Base-by-base conservation (phyloP, 2,329 filamentous ascomycete genomes). In the Cladosporium sp. region DNA sequence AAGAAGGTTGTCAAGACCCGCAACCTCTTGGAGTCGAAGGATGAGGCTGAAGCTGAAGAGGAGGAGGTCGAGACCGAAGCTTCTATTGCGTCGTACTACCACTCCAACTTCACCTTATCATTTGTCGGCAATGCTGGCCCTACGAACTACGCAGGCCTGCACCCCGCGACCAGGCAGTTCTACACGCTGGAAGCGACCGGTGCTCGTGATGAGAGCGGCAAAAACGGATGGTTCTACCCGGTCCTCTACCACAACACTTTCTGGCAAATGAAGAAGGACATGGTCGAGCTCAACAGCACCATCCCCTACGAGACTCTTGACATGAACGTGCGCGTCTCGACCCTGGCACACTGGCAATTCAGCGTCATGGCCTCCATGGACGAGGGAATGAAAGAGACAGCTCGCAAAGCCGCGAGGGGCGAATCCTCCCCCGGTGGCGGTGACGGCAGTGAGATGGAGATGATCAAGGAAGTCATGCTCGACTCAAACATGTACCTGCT, bases 401-500 rank as follows among this genome's bases (percentile, higher is more conserved):
- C 88, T 37, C 82, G 83, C 40, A 85, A 89, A 66, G 87, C 88
- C 44, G 89, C 90, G 1, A 82, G 80, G 51, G 90, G 89, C 40
- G 78, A 83, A 30, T 74, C 83, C 2, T 76, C 86, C 5, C 82
- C 89, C 0, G 86, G 86, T 30, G 88, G 86, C 50, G 88, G 91
- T 51, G 93, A 97, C 65, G 93, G 93, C 37, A 88, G 81, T 51
- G 93, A 99, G 70, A 88, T 97, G 63, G 93, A 99, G 68, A 89
- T 96, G 80, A 84, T 99, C 75, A 99, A 99, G 76, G 88, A 95
- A 64, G 87, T 97, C 42, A 79, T 99, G 34, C 79, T 97, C 32
- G 89, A 97, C 73, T 96, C 90, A 22, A 97, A 97, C 70, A 86
- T 89, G 30, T 95, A 90, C 66, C 83, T 99, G 24, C 82, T 99